These are phyloP conservation scores for Helichrysum umbraculigerum DNA, from an alignment of 129 eudicot genomes.

Conservation along the genomic window DNA sequence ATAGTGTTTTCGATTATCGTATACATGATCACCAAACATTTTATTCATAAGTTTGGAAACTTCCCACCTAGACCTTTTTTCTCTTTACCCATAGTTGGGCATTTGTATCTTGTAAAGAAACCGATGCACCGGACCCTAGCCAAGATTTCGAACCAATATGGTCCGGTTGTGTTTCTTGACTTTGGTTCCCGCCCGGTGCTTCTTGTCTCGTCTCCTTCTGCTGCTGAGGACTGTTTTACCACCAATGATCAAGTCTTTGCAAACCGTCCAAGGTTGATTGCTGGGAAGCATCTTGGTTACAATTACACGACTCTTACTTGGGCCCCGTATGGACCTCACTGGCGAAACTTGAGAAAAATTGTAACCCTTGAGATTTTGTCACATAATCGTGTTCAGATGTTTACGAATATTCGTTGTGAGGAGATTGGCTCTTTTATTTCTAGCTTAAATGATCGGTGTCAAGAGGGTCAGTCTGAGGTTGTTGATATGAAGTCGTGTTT, in stretches of 20 bases:
- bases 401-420: slow-evolving; percentile 32
- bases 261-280: slow-evolving; percentile 60
- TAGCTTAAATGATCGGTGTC: slow-evolving; percentile 5
- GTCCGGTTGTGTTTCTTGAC: slow-evolving; percentile 52
- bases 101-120: slow-evolving; percentile 51
- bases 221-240: slow-evolving; percentile 64
- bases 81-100: slow-evolving; percentile 55
- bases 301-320: slow-evolving; percentile 53
- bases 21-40: slow-evolving; percentile 38
- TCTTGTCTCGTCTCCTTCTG: slow-evolving; percentile 60
- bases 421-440: slow-evolving; percentile 30
- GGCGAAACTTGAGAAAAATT: slow-evolving; percentile 55
- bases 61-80: slow-evolving; percentile 59
- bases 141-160: slow-evolving; percentile 40
- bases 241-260: slow-evolving; percentile 62
- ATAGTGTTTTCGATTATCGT: slow-evolving; percentile 18
- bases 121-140: slow-evolving; percentile 47
- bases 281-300: slow-evolving; percentile 60
- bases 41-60: slow-evolving; percentile 38
- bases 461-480: not conserved
- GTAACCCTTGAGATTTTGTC: slow-evolving; percentile 47
- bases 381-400: slow-evolving; percentile 33
- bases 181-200: slow-evolving; percentile 61
- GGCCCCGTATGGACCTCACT: slow-evolving; percentile 63
- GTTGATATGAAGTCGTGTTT: slow-evolving; percentile 44